Conservation (phyloP, 176 grass and related monocot species). For the Aegilops bicornis region DNA sequence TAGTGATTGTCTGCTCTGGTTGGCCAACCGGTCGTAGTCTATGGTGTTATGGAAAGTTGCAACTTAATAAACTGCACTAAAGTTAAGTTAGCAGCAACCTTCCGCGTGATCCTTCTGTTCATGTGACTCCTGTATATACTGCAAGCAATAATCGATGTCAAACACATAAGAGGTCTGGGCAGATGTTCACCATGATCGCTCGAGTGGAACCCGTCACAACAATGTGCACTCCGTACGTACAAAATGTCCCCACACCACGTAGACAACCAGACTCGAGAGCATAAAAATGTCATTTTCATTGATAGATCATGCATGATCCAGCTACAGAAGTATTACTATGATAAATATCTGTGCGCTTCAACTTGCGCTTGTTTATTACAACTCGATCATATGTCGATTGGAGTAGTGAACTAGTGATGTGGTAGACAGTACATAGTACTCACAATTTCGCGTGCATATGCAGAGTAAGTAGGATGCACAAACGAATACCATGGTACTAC, state of each 20-base stretch:
- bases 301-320: too few species aligned
- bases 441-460: neutral
- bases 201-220: neutral
- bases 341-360: neutral
- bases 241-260: neutral
- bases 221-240: neutral
- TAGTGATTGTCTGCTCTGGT: neutral
- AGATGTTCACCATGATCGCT: neutral
- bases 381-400: neutral
- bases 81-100: too few species aligned
- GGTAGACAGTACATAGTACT: neutral
- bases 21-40: neutral
- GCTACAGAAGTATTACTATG: too few species aligned
- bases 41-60: neutral
- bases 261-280: neutral
- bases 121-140: neutral
- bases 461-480: neutral
- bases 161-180: neutral
- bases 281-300: neutral
- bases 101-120: too few species aligned
- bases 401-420: neutral
- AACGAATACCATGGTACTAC: neutral
- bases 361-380: neutral
- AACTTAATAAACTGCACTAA: too few species aligned
- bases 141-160: neutral